These are phyloP conservation scores for Vitis hybrid DNA, from an alignment of 177 flowering plant species.

Conservation along the genomic window DNA sequence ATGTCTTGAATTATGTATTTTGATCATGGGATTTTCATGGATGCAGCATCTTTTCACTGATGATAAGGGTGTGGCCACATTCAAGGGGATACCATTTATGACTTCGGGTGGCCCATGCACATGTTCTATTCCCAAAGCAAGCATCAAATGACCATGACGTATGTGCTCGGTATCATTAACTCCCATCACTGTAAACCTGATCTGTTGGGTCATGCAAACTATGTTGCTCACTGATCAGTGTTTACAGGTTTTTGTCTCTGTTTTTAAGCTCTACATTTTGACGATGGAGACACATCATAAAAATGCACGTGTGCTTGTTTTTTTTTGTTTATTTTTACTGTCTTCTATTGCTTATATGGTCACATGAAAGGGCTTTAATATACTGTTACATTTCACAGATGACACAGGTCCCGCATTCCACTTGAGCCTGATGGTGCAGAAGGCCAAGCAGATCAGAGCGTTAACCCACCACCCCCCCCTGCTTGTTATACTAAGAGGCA, in stretches of 20 bases:
- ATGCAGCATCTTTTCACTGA: conserved; percentile 90
- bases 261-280: background rate
- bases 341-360: no score
- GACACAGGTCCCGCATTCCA: no score
- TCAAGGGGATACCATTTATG: conserved; percentile 88
- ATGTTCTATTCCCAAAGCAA: conserved; percentile 68
- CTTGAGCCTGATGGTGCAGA: no score
- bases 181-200: background rate
- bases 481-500: no score
- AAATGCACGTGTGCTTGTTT: no score
- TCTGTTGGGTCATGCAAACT: conserved; percentile 4
- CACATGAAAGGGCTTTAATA: no score
- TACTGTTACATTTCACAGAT: no score
- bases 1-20: background rate
- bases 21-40: conserved; percentile 14
- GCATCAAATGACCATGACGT: conserved; percentile 55
- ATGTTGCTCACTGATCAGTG: conserved; percentile 3
- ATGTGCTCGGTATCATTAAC: background rate
- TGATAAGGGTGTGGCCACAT: conserved; percentile 85
- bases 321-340: no score
- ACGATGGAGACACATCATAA: no score
- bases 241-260: background rate
- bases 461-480: no score
- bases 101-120: conserved; percentile 90
- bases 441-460: no score